Base-by-base conservation (phyloP, 129 eudicot genomes). In the Flaveria brownii region DNA sequence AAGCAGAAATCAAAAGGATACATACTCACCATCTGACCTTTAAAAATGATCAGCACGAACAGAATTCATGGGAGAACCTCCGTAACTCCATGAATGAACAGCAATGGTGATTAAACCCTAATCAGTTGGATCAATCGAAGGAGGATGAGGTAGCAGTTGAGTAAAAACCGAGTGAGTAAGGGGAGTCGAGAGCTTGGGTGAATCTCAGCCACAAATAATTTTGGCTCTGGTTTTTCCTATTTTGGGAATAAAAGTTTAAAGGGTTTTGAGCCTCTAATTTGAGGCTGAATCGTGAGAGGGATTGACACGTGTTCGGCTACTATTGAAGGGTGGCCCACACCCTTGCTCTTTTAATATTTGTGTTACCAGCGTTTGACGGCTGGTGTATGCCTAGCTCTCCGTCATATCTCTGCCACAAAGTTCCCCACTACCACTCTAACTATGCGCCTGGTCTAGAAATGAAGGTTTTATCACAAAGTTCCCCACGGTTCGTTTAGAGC, bases 181-280 rank as follows among this genome's bases (percentile, higher is more conserved):
- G 36, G 36, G 36, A 33, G 59, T 1, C 13, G 59, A 61, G 28
- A 7, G 65, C 7, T 42, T 50, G 17, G 67, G 22, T 72, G 74
- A 88, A 75, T 83, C 69, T 84, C 59, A 92, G 88, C 97, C 97
- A 92, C 97, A 36, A 86, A 18, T 71, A 84, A 28, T 73, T 79
- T 72, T 5, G 26, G 65, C 59, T 15, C 39, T 26, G 73, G 71
- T 77, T 57, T 70, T 41, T 61, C 26, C 60, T 11, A 3, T 16
- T 9, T 36, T 12, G 22, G 28, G 50, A 71, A 75, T 57, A 45
- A 8, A 22, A 46, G 41, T 42, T 13, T 23, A 62, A 69, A 52
- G 36, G 80, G 66, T 20, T 75, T 63, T 45, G 13, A 45, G 49
- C 39, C 4, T 45, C 7, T 74, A 71, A 84, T 82, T 84, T 85